Percentiles rank a stretch among this genome's conserved stretches.
Conservation (phyloP, 768 basidiomycete species). For the Mycena leptocephala region DNA sequence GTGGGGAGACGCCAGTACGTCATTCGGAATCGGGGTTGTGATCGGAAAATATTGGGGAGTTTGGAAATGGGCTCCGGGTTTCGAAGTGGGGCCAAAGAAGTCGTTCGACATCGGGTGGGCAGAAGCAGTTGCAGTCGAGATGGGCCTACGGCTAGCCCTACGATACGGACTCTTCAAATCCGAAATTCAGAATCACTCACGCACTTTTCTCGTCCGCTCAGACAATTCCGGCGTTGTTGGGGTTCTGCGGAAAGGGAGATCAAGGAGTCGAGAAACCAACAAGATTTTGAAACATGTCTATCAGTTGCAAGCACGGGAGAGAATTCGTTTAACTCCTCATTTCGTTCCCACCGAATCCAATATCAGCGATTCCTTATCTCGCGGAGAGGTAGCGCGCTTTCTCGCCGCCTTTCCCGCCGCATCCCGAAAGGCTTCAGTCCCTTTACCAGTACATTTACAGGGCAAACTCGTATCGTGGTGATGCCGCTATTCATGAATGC, state of each 20-base stretch:
- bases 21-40: constrained; percentile 53
- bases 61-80: constrained; percentile 48
- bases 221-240: constrained; percentile 54
- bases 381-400: constrained; percentile 44
- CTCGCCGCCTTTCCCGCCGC: constrained; percentile 31
- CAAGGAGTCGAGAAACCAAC: constrained; percentile 46
- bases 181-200: background rate
- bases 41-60: constrained; percentile 45
- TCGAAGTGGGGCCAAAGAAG: constrained; percentile 45
- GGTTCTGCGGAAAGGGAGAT: constrained; percentile 47
- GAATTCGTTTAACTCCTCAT: constrained; percentile 23
- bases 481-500: background rate
- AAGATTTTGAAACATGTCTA: constrained; percentile 46
- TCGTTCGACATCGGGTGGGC: constrained; percentile 56
- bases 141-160: constrained; percentile 41
- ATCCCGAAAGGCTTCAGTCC: background rate
- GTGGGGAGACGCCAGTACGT: constrained; percentile 56
- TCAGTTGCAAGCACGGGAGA: constrained; percentile 25
- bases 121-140: constrained; percentile 55
- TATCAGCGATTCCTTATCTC: constrained; percentile 49
- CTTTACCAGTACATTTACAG: constrained; percentile 34
- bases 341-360: constrained; percentile 45
- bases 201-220: constrained; percentile 37
- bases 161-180: constrained; percentile 14
- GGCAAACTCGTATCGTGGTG: constrained; percentile 33